These are phyloP conservation scores for Pecoramyces ruminantium DNA, from an alignment of 192 early-diverging fungal genomes.

Conservation along the genomic window DNA sequence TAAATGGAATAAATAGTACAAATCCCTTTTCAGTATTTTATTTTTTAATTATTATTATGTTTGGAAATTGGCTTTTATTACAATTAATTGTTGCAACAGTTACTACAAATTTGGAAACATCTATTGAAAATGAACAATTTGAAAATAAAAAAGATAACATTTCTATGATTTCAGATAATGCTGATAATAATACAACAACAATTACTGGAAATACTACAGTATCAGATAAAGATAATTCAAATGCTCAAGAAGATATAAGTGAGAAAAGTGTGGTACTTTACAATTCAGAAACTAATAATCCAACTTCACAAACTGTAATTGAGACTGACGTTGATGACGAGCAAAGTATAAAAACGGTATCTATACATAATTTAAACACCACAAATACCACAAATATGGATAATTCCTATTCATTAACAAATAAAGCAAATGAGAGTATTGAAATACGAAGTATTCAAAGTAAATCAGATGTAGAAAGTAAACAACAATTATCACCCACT, in stretches of 20 bases:
- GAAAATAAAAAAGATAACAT: neutral
- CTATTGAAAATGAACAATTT: neutral
- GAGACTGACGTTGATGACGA: neutral
- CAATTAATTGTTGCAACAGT: neutral
- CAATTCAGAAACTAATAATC: neutral
- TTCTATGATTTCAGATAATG: neutral
- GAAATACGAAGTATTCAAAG: neutral
- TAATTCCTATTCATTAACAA: too few species aligned
- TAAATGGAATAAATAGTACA: neutral
- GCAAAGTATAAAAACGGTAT: neutral
- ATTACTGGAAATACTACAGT: too few species aligned
- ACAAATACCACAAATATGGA: neutral
- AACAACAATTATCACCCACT: neutral
- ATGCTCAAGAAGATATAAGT: neutral
- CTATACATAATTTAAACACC: neutral
- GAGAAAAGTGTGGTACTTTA: neutral
- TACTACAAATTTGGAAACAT: neutral
- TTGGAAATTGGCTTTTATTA: neutral
- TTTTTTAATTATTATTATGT: neutral
- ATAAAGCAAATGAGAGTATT: too few species aligned
- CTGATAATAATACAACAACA: neutral
- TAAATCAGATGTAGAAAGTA: neutral
- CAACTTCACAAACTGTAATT: neutral
- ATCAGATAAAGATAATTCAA: neutral
- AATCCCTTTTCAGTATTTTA: neutral